phyloP scores from a whole-genome alignment of 352 stramenopile genomes.

The Pythium chondricola region DNA sequence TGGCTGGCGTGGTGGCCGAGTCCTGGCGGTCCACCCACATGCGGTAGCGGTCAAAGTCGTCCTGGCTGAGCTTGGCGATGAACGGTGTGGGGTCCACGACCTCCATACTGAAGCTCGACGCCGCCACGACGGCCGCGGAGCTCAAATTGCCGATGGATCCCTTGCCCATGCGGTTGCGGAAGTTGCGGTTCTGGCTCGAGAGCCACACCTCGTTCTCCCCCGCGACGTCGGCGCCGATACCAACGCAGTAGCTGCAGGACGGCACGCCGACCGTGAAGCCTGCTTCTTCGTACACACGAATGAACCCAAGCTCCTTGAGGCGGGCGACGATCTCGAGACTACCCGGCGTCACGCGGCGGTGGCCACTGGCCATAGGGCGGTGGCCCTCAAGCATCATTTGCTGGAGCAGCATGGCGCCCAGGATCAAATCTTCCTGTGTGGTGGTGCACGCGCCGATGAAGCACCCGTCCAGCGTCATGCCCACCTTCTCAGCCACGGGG shows the following conservation, averaged over 20 bases:
- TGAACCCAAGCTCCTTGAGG: constrained; percentile 54
- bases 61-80: constrained; percentile 54
- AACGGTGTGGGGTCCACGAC: constrained; percentile 63
- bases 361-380: constrained; percentile 32
- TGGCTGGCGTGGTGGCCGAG: constrained; percentile 7
- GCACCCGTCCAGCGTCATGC: constrained; percentile 74
- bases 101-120: constrained; percentile 75
- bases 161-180: constrained; percentile 80
- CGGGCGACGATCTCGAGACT: constrained; percentile 68
- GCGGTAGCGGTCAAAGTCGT: constrained; percentile 75
- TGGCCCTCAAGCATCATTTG: constrained; percentile 66
- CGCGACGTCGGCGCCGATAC: constrained; percentile 73
- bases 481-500: constrained; percentile 52
- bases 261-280: constrained; percentile 75
- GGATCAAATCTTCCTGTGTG: constrained; percentile 76
- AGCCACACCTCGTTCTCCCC: constrained; percentile 74
- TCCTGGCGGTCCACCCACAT: constrained; percentile 53
- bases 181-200: constrained; percentile 82
- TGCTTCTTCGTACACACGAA: constrained; percentile 72
- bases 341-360: constrained; percentile 67
- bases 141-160: constrained; percentile 74
- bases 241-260: constrained; percentile 77
- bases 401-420: constrained; percentile 68
- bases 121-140: constrained; percentile 60
- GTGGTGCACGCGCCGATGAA: constrained; percentile 83